Base-by-base conservation (phyloP, 2,329 filamentous ascomycete genomes). In the Claviceps paspali region DNA sequence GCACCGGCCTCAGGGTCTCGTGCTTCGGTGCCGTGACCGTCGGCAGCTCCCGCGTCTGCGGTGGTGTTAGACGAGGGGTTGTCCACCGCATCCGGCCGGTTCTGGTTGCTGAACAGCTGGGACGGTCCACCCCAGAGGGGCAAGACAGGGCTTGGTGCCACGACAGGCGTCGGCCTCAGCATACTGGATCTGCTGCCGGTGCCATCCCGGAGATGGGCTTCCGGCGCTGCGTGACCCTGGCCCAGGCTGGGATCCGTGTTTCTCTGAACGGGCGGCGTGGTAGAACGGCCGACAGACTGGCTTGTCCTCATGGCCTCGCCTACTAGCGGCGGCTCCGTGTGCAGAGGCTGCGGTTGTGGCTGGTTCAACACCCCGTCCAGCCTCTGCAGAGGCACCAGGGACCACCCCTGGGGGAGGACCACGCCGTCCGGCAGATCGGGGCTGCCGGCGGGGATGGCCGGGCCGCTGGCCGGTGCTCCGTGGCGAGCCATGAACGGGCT, bases 381-480 rank as follows among this genome's bases (percentile, higher is more conserved):
- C 18, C 71, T 64, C 44, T 77, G 68, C 2, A 81, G 60, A 18
- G 76, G 76, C 32, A 79, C 57, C 28, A 81, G 54, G 17, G 72
- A 70, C 76, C 76, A 81, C 5, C 76, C 76, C 21, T 68, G 63
- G 2, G 76, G 76, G 15, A 81, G 65, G 5, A 68, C 64, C n/a
- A 81, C 63, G 5, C 76, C 76, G 38, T 74, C 67, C 0, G 76
- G 76, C 7, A 80, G 60, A 6, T 77, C 73, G 15, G 69, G 53
- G 46, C 72, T 76, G 14, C 73, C 74, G 3, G 74, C 61, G 4
- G 72, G 70, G 36, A 79, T 76, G 1, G 68, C 59, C 11, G 63
- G 54, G 8, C 65, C 55, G 29, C 65, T 63, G 2, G 61, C 51
- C 11, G 63, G 47, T 9, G 59, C 59, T 18, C 62, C 61, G 43